Base-by-base conservation (phyloP, 1,284 basidiomycete species). In the Ustilago curta region DNA sequence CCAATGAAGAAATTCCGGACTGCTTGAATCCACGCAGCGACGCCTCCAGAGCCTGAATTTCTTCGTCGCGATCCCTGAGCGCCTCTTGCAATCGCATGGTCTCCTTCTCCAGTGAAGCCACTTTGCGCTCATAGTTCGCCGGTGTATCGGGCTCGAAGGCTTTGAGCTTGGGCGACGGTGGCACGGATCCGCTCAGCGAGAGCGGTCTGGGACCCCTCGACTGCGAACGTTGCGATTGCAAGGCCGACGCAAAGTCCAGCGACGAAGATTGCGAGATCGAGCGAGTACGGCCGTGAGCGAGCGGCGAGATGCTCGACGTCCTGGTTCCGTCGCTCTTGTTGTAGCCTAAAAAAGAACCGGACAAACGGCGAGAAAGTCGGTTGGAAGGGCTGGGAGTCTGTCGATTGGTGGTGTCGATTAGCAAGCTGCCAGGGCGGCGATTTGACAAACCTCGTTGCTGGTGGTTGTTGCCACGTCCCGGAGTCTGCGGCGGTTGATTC, bases 301-400 rank as follows among this genome's bases (percentile, higher is more conserved):
- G 63, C 50, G 71, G 71, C 27, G 71, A 69, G 51, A 61, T 57
- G 18, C 48, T 63, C 12, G 53, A 18, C 23, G 69, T 53, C 39
- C 69, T 57, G 25, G 74, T 62, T 11, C 69, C 74, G 70, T 76
- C 74, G 74, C 65, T 67, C 62, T 68, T 77, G 68, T 79, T 81
- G 80, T 82, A 81, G 39, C 77, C 77, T 67, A 80, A 70, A 73
- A 82, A 82, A 71, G 67, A 66, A 47, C 77, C 79, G n/a, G 79
- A 81, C 0, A 76, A 79, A 18, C 80, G 66, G 9, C 80, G 64
- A 16, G 59, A 55, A 4, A 82, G 72, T 7, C 65, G 63, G 31
- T 63, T 67, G 19, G 65, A 45, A 3, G 68, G 54, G 35, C 55
- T 60, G 18, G 74, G 62, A 18, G 65, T 51, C 40, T 62, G 74